Conservation (phyloP, 805 yeast genomes). For the Tanozyma kutaoensis region DNA sequence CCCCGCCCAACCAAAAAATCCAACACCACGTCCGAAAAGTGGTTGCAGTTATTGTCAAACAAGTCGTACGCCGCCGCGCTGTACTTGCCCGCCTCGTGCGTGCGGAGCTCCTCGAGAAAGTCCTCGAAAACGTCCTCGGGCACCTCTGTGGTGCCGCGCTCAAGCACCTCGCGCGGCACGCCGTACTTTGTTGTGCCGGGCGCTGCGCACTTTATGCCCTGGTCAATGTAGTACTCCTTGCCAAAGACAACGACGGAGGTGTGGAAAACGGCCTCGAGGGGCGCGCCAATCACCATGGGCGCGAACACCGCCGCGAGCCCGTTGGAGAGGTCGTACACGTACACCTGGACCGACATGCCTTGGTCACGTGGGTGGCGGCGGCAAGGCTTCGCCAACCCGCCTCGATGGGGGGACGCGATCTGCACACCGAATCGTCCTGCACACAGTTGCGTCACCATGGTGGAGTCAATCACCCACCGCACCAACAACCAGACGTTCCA, state of each 20-base stretch:
- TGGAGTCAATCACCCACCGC: not conserved
- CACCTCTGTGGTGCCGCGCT: slow-evolving; percentile 39
- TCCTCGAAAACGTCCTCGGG: slow-evolving; percentile 40
- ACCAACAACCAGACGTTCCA: not conserved
- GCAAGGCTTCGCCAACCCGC: too few relatives aligned
- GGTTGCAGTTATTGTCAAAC: slow-evolving; percentile 55
- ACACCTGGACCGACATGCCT: slow-evolving; percentile 40
- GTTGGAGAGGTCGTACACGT: slow-evolving; percentile 50
- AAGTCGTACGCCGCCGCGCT: slow-evolving; percentile 37
- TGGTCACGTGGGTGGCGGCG: too few relatives aligned
- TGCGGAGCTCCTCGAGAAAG: slow-evolving; percentile 34
- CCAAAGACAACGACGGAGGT: slow-evolving; percentile 42
- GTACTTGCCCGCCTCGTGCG: slow-evolving; percentile 25
- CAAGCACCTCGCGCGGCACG: slow-evolving; percentile 35
- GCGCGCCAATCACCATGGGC: slow-evolving; percentile 36
- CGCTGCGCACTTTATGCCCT: slow-evolving; percentile 30
- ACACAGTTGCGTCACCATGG: too few relatives aligned
- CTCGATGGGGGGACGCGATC: too few relatives aligned
- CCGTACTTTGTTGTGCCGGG: slow-evolving; percentile 54
- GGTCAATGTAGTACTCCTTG: slow-evolving; percentile 47
- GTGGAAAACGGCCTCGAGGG: slow-evolving; percentile 54
- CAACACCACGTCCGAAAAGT: slow-evolving; percentile 43
- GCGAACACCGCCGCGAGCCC: slow-evolving; percentile 46
- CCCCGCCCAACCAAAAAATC: slow-evolving; percentile 45
- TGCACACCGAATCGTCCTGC: too few relatives aligned